Conservation (phyloP, 306 rosid species). For the Trifolium subterraneum region DNA sequence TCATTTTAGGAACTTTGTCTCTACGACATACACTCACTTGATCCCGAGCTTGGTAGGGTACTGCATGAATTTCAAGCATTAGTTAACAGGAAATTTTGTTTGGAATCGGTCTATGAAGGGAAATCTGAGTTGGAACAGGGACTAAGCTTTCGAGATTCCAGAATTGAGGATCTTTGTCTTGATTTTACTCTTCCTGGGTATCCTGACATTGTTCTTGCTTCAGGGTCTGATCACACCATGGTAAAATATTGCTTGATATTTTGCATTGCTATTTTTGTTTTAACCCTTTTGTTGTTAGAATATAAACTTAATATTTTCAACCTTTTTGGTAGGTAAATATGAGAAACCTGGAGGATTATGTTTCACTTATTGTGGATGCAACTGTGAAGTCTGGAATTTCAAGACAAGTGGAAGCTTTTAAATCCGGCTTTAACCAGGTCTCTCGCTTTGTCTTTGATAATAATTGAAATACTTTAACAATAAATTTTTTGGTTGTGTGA, state of each 20-base stretch:
- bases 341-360: constrained; percentile 77
- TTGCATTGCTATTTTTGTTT: constrained; percentile 33
- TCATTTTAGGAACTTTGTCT: constrained; percentile 71
- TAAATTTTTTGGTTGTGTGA: constrained; percentile 17
- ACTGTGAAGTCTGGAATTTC: constrained; percentile 78
- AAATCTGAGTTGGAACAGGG: constrained; percentile 47
- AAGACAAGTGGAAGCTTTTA: constrained; percentile 93
- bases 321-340: constrained; percentile 68
- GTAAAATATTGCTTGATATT: constrained; percentile 50
- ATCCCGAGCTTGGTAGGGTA: constrained; percentile 81
- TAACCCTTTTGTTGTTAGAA: constrained; percentile 26
- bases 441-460: constrained; percentile 31
- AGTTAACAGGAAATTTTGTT: constrained; percentile 51
- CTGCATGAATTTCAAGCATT: constrained; percentile 90
- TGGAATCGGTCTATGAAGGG: constrained; percentile 56
- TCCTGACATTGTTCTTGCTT: constrained; percentile 73
- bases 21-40: constrained; percentile 82
- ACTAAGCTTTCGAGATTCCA: constrained; percentile 58
- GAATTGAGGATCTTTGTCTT: constrained; percentile 92
- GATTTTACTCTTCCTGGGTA: constrained; percentile 97
- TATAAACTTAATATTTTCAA: constrained; percentile 29
- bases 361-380: constrained; percentile 73
- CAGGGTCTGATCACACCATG: constrained; percentile 56
- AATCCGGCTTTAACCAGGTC: constrained; percentile 92
- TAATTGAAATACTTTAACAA: constrained; percentile 14